Evolutionary conservation across 2,329 filamentous ascomycete species (phyloP).

Genomic region (Gaeumannomyces tritici): DNA sequence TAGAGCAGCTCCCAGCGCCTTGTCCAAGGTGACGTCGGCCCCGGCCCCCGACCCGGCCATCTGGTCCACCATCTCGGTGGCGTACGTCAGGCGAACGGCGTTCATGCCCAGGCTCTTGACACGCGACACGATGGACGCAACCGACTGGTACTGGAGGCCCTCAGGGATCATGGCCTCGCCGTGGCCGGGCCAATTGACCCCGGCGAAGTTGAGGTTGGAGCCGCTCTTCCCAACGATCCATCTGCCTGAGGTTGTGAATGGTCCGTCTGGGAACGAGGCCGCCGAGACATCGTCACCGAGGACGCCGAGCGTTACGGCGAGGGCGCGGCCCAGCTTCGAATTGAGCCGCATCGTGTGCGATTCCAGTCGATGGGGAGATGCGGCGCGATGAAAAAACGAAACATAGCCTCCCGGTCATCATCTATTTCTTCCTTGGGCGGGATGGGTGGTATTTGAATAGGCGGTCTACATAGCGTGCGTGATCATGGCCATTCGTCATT

Average conservation of each 20-base stretch:
- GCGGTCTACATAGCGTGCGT: no score
- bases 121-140: conserved; percentile 35
- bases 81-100: conserved; percentile 43
- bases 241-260: conserved; percentile 10
- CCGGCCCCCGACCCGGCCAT: conserved; percentile 27
- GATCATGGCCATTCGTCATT: no score
- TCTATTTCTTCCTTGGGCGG: no score
- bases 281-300: neutral
- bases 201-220: conserved; percentile 29
- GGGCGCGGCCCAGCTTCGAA: neutral
- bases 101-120: conserved; percentile 44
- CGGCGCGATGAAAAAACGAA: no score
- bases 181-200: conserved; percentile 44
- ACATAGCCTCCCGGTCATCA: neutral
- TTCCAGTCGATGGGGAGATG: neutral
- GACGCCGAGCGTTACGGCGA: neutral
- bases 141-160: conserved; percentile 42
- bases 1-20: conserved; percentile 26
- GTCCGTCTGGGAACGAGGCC: conserved; percentile 8
- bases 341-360: neutral
- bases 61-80: conserved; percentile 46
- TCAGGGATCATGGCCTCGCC: conserved; percentile 47
- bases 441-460: no score
- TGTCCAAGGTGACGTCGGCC: conserved; percentile 24
- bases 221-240: conserved; percentile 19